Evolutionary conservation across 306 rosid species (phyloP).

Genomic region (Lagenaria siceraria): DNA sequence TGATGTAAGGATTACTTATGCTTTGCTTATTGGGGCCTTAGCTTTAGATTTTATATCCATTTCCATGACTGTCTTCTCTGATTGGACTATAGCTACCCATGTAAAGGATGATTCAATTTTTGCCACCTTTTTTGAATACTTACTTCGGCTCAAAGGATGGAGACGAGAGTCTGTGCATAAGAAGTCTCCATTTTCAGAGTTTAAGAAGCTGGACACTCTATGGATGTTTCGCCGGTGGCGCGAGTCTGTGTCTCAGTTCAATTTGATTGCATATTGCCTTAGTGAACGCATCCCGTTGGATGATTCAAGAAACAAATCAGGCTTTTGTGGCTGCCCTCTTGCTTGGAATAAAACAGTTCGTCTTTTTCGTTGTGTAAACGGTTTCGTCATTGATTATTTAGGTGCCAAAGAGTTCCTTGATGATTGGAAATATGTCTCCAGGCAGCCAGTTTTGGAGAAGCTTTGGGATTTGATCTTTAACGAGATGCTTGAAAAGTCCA

Average conservation of each 20-base stretch:
- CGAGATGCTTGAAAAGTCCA: conserved; percentile 6
- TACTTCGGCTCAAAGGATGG: conserved; percentile 8
- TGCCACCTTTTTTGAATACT: background rate
- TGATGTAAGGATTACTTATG: conserved; percentile 24
- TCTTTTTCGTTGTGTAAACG: background rate
- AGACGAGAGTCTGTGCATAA: background rate
- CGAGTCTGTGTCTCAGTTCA: conserved; percentile 17
- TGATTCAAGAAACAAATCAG: background rate
- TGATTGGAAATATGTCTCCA: conserved; percentile 8
- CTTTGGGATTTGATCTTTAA: conserved; percentile 15
- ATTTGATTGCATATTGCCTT: conserved; percentile 20
- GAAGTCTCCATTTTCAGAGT: background rate
- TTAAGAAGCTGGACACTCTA: background rate
- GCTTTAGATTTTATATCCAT: conserved; percentile 19
- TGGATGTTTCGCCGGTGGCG: conserved; percentile 29
- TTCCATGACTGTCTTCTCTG: conserved; percentile 23
- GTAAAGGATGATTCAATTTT: background rate
- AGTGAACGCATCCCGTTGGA: background rate
- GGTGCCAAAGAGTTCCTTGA: conserved; percentile 20
- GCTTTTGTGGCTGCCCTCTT: background rate
- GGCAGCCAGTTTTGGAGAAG: background rate
- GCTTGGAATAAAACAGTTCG: background rate
- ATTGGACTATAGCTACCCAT: conserved; percentile 13
- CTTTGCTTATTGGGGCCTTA: conserved; percentile 33
- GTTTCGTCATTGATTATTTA: background rate